Percentiles rank a stretch among this genome's conserved stretches.
phyloP scores from a whole-genome alignment of 306 rosid species.

The Quillaja saponaria region DNA sequence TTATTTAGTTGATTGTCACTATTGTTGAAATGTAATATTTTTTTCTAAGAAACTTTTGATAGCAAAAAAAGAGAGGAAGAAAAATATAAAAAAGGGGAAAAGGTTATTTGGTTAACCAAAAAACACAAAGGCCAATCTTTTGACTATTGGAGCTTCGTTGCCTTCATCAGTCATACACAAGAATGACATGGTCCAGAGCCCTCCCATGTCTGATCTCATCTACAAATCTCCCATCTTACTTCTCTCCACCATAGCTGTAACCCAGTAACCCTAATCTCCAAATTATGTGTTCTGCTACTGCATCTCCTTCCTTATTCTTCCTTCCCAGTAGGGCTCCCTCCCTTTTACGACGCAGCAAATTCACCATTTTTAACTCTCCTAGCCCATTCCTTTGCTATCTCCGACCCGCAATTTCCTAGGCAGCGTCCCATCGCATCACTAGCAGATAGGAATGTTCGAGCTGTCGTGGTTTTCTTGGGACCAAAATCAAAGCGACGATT shows the following conservation, averaged over 20 bases:
- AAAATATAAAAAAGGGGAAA: no score
- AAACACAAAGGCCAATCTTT: no score
- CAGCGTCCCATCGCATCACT: slow-evolving; percentile 47
- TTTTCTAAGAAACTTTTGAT: no score
- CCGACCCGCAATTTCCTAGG: slow-evolving; percentile 34
- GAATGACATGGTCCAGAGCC: no score
- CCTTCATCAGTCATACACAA: no score
- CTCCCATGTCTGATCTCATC: slow-evolving; percentile 17
- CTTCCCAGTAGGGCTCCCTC: slow-evolving; percentile 38
- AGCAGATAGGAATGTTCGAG: slow-evolving; percentile 33
- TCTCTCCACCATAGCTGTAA: not conserved
- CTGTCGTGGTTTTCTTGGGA: slow-evolving; percentile 48
- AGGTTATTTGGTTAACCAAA: no score
- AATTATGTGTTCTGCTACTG: slow-evolving; percentile 43
- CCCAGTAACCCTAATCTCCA: slow-evolving; percentile 15
- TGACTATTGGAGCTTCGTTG: no score
- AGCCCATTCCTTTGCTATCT: slow-evolving; percentile 30
- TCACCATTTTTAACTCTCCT: slow-evolving; percentile 30
- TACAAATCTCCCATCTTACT: no score
- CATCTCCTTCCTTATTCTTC: slow-evolving; percentile 37
- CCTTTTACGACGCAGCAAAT: slow-evolving; percentile 26
- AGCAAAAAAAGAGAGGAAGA: no score
- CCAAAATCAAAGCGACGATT: slow-evolving; percentile 29
- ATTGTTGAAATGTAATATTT: no score
- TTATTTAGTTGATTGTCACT: no score